Base-by-base conservation (phyloP, 1,284 basidiomycete genomes). In the Amylostereum areolatum region DNA sequence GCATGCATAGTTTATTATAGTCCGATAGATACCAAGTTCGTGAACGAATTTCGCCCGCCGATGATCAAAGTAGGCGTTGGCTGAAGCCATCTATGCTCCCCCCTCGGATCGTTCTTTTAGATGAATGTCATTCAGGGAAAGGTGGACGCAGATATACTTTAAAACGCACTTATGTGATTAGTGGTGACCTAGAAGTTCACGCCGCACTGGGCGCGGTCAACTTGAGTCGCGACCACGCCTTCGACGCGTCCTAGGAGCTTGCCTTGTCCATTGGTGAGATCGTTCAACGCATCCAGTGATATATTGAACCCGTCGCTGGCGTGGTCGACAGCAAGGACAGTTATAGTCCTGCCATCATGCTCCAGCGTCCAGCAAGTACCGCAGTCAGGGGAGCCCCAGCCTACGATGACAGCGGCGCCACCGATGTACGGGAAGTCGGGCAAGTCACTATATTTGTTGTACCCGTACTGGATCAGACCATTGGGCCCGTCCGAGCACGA, bases 341-440 rank as follows among this genome's bases (percentile, higher is more conserved):
- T 59, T 49, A 77, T 63, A 32, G 63, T 71, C 31, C 54, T 67
- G 32, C 64, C 66, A 28, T 63, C 61, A 58, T 69, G 74, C 12
- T 62, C 61, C 46, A 78, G 59, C 54, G 68, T 42, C 67, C 72
- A 76, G 63, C 73, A 80, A 31, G 72, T 68, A 43, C 75, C 75
- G 59, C 75, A 78, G 34, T 59, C 54, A 11, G 59, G 36, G 5
- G 69, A 71, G 61, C 71, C 67, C 65, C 66, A 78, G 3, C 68
- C 69, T 11, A 53, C 55, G 41, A 80, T 61, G 24, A 64, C 67
- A n/a, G n/a, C n/a, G n/a, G n/a, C n/a, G n/a, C n/a, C n/a, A n/a
- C n/a, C n/a, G 55, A 81, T 62, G 55, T 70, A 62, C n/a, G 79
- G 78, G 65, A 73, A 81, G 31, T 49, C 62, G 29, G 75, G 74